Evolutionary conservation across 75 land plant genomes (phyloP), one percentile per base, ranked within the genome.

Genomic region (Pinus taeda): DNA sequence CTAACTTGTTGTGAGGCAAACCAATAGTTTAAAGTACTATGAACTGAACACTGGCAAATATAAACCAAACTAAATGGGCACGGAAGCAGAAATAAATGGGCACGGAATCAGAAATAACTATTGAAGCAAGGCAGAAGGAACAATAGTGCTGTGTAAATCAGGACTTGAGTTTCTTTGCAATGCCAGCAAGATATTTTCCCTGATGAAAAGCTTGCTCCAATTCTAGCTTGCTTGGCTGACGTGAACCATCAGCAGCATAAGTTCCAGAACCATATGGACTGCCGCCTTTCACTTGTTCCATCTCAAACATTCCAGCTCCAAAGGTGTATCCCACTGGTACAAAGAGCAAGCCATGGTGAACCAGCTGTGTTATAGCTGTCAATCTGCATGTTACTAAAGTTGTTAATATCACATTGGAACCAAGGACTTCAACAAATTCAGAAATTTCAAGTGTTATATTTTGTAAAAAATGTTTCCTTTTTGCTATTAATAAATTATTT

Each of bases 221-320:
- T 77, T 95, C 98, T 29, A 95, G 76, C 83, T 91, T 87, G 1
- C 90, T 71, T 12, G 98, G 98, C 77, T 83, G 82, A 33, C 98
- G 85, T 4, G 90, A 83, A 24, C 98, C 98, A 79, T 95, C 97
- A 4, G 94, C 98, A 24, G 97, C 97, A 73, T 60, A 88, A 56
- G 96, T 93, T 73, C 98, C 98, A n/a, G 98, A 81, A 24, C 98
- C 98, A 74, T 93, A 95, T 8, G 98, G 94, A 74, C 86, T 83
- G 1, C 96, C 98, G 30, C 97, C 98, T 80, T 89, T 93, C 37
- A 91, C 85, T 55, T 93, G 79, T 71, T 85, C 87, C 94, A 95
- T 74, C 82, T 93, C 94, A 76, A 91, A 95, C 98, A 93, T 95
- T 6, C 92, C 97, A 57, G 92, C 88, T 58, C 96, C 98, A 82